Base-by-base conservation (phyloP, 2,329 filamentous ascomycete species). In the Aspergillus japonicus region DNA sequence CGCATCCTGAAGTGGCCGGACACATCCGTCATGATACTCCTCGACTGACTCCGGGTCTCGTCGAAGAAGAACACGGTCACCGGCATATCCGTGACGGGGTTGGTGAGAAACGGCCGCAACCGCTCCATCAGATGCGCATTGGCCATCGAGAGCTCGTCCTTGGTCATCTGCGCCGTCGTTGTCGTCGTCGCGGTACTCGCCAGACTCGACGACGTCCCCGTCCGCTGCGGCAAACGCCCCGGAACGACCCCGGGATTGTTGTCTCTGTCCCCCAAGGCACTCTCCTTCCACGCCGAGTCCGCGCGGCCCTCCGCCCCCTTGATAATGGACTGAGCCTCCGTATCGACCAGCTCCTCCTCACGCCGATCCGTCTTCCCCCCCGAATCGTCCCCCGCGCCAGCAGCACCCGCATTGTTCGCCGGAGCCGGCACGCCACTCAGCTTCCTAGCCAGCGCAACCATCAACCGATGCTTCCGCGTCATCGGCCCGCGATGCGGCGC, bases 21-120 rank as follows among this genome's bases (percentile, higher is more conserved):
- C 33, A 95, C 89, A 69, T 97, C 89, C 0, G 96, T 99, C 63
- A 85, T 84, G 3, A 96, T 86, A 0, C 91, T 96, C 55, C 89
- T 85, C 29, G 94, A 96, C 67, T 92, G 88, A 1, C 94, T 96
- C 54, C 87, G 83, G 2, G 83, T 78, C 14, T 96, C 87, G 68
- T 98, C 95, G 78, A 96, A 99, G 75, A 99, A 98, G 80, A 98
- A 97, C 1, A 96, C 82, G 0, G 92, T 97, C 56, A 99, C 89
- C 0, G 93, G 89, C 21, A 87, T 84, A 54, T 89, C 85, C 1
- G 89, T 86, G 58, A 93, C 80, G 0, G 95, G 92, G 47, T 88
- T 93, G 1, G 92, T 92, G 78, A 99, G 85, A 73, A 99, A 99
- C 0, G 95, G 95, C 14, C 87, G 88, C 48, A 99, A 82, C 56